Evolutionary conservation across 2,329 filamentous ascomycete species (phyloP).

Genomic region (Fusarium pilosicola): DNA sequence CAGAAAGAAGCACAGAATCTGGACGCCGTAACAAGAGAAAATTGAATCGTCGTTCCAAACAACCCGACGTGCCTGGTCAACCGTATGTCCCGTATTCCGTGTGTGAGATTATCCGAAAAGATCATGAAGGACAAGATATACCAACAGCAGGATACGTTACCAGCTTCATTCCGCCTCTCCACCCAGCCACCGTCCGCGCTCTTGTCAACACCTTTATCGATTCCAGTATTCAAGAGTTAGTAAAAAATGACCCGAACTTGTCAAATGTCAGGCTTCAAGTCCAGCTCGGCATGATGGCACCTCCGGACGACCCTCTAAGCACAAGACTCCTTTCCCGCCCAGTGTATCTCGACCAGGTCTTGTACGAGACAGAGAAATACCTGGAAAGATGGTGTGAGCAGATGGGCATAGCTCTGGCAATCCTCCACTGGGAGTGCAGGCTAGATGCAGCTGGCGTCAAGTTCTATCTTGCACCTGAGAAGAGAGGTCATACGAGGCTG

Average conservation of each 20-base stretch:
- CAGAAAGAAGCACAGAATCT: not conserved
- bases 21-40: not conserved
- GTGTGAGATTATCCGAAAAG: not conserved
- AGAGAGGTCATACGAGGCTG: not conserved
- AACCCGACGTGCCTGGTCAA: too few species aligned
- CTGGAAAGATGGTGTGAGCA: not conserved
- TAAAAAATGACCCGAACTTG: not conserved
- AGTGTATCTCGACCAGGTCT: constrained; percentile 39
- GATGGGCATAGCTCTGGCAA: constrained; percentile 39
- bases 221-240: not conserved
- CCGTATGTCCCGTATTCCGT: not conserved
- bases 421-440: constrained; percentile 40
- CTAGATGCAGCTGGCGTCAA: constrained; percentile 39
- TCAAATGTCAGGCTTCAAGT: constrained; percentile 11
- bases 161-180: constrained; percentile 5
- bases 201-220: constrained; percentile 3
- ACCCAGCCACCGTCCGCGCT: not conserved
- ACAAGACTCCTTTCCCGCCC: constrained; percentile 13
- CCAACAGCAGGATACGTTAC: constrained; percentile 5
- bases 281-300: constrained; percentile 6
- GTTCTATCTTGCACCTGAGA: constrained; percentile 24
- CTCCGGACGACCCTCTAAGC: not conserved
- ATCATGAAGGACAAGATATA: not conserved
- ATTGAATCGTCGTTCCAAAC: not conserved
- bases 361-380: not conserved